phyloP scores from a whole-genome alignment of 768 basidiomycete genomes.

The Trametes cingulata region DNA sequence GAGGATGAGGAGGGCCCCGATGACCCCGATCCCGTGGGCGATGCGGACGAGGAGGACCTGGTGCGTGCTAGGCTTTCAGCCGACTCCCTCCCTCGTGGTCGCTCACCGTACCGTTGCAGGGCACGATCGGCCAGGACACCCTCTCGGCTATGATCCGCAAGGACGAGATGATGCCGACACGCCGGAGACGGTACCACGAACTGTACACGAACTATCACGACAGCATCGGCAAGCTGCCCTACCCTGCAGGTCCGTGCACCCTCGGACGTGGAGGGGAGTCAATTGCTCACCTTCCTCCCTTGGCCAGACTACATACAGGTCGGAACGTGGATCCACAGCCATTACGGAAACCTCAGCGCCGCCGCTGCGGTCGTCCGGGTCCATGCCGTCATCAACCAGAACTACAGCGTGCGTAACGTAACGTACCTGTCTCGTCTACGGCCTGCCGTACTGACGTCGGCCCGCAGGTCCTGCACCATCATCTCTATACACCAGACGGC shows the following conservation, averaged over 20 bases:
- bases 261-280: neutral
- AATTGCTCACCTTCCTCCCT: constrained; percentile 1
- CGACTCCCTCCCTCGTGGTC: neutral
- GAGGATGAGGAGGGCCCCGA: constrained; percentile 1
- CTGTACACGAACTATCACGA: constrained; percentile 41
- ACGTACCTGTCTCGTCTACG: neutral
- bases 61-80: constrained; percentile 17
- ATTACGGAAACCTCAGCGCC: constrained; percentile 56
- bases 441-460: neutral
- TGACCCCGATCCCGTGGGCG: neutral
- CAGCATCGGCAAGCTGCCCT: constrained; percentile 51
- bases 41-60: constrained; percentile 16
- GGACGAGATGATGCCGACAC: constrained; percentile 63
- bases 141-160: constrained; percentile 72
- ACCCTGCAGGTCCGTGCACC: constrained; percentile 54
- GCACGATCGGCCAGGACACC: constrained; percentile 71
- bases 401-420: constrained; percentile 38
- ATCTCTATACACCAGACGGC: constrained; percentile 33
- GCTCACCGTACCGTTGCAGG: constrained; percentile 41
- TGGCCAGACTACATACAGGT: constrained; percentile 54
- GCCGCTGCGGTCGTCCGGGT: constrained; percentile 69
- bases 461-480: constrained; percentile 49
- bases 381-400: constrained; percentile 73
- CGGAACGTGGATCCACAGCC: constrained; percentile 58
- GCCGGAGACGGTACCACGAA: constrained; percentile 57